These are phyloP conservation scores for Saccharomycopsis fibuligera DNA, from an alignment of 805 yeast genomes.

Conservation along the genomic window DNA sequence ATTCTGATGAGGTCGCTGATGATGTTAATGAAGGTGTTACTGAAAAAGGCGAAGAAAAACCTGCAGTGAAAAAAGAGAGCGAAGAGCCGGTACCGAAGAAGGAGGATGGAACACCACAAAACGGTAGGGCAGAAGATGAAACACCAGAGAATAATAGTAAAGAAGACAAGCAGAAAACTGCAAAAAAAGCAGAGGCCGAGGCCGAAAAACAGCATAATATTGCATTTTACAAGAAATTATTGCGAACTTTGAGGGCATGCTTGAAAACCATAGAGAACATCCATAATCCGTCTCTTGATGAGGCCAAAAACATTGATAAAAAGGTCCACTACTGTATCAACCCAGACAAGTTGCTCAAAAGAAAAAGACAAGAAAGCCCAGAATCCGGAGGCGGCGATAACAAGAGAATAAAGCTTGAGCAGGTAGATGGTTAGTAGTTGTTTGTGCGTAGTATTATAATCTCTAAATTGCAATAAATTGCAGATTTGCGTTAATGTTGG, in stretches of 20 bases:
- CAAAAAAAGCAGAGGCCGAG: background rate
- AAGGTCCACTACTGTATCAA: conserved; percentile 58
- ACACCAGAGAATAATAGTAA: conserved; percentile 14
- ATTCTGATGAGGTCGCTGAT: conserved; percentile 18
- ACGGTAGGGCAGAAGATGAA: conserved; percentile 12
- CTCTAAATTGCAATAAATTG: no score
- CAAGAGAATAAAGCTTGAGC: conserved; percentile 10
- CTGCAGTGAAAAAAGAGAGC: conserved; percentile 11
- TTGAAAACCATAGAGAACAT: background rate
- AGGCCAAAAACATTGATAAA: conserved; percentile 55
- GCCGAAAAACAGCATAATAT: background rate
- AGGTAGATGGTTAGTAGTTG: no score
- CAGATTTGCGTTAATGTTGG: no score
- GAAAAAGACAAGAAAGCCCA: conserved; percentile 29
- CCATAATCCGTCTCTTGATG: conserved; percentile 32
- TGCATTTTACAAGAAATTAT: conserved; percentile 38
- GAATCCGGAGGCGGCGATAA: conserved; percentile 1
- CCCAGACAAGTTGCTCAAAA: conserved; percentile 48
- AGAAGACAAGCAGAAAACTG: conserved; percentile 10
- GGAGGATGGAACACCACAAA: conserved; percentile 12
- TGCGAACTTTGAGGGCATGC: conserved; percentile 34
- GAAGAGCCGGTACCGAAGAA: conserved; percentile 20
- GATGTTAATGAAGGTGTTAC: conserved; percentile 17
- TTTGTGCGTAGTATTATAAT: no score
- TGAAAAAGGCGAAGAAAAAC: conserved; percentile 16